phyloP scores from a whole-genome alignment of 2,329 filamentous ascomycete genomes.

The Coniella lustricola region DNA sequence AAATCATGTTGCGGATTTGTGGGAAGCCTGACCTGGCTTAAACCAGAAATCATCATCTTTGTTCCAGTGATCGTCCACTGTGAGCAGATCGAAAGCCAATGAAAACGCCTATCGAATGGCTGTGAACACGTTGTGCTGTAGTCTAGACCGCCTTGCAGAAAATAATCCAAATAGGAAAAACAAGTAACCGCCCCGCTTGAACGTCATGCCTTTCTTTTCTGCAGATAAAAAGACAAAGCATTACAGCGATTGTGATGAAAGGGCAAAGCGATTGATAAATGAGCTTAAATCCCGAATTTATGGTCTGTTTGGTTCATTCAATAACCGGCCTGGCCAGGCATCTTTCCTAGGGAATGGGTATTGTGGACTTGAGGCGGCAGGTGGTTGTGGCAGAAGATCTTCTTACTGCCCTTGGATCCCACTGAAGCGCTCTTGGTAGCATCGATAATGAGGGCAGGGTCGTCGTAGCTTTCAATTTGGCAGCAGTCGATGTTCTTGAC shows the following conservation, averaged over 20 bases:
- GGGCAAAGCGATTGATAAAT: neutral
- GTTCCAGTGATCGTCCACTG: too few species aligned
- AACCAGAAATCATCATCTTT: too few species aligned
- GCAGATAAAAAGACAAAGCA: neutral
- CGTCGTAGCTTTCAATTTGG: constrained; percentile 62
- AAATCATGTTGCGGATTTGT: too few species aligned
- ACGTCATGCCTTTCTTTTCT: neutral
- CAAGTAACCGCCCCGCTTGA: too few species aligned
- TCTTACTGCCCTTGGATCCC: constrained; percentile 35
- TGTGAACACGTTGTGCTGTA: constrained; percentile 1
- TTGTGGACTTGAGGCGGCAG: constrained; percentile 40
- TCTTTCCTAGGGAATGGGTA: constrained; percentile 43
- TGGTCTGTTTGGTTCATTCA: constrained; percentile 22
- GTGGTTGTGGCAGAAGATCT: constrained; percentile 54
- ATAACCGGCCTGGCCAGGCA: constrained; percentile 51
- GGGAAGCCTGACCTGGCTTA: too few species aligned
- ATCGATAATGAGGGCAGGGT: constrained; percentile 54
- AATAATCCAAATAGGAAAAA: neutral
- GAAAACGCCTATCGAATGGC: constrained; percentile 1
- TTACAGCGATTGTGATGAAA: neutral
- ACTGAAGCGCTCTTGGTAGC: constrained; percentile 47
- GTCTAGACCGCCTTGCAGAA: neutral
- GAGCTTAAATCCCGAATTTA: neutral
- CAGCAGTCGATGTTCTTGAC: constrained; percentile 73
- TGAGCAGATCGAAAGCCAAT: neutral